Percentiles rank a stretch among this genome's conserved stretches.
Conservation (phyloP, 805 yeast species). For the Wickerhamomyces rabaulensis region DNA sequence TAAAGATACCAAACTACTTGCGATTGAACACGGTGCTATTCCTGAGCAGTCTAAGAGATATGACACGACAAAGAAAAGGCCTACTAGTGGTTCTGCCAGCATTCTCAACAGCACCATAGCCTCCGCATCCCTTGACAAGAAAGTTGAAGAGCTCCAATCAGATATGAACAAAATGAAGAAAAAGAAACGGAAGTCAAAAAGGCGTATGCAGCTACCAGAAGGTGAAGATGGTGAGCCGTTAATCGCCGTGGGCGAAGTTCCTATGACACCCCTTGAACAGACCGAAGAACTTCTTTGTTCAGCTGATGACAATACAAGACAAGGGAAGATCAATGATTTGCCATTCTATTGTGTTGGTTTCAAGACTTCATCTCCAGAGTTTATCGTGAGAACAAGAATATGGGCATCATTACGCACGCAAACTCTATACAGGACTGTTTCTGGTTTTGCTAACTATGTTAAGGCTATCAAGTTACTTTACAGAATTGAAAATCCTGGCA, state of each 20-base stretch:
- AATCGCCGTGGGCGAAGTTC: background rate
- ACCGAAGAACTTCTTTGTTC: slow-evolving; percentile 31
- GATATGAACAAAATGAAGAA: background rate
- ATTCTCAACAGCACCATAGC: background rate
- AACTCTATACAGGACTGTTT: slow-evolving; percentile 74
- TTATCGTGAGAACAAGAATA: slow-evolving; percentile 64
- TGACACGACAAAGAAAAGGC: slow-evolving; percentile 16
- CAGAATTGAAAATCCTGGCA: slow-evolving; percentile 58
- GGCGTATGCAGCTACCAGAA: background rate
- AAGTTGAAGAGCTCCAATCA: slow-evolving; percentile 3
- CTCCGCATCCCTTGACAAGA: background rate
- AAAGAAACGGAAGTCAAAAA: background rate
- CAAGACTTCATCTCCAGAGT: slow-evolving; percentile 58
- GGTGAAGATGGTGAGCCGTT: background rate
- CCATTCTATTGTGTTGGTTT: slow-evolving; percentile 74
- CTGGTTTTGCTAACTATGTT: slow-evolving; percentile 78
- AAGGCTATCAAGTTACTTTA: slow-evolving; percentile 67
- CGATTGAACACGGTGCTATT: slow-evolving; percentile 45
- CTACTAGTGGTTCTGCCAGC: background rate
- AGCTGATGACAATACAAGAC: slow-evolving; percentile 29
- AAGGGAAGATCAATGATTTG: slow-evolving; percentile 48
- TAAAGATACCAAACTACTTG: slow-evolving; percentile 62
- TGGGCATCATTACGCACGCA: slow-evolving; percentile 88
- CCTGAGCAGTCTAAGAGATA: slow-evolving; percentile 12
- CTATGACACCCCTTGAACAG: slow-evolving; percentile 7